These are phyloP conservation scores for Mortierella sp. DNA, from an alignment of 371 early-diverging fungal species.

Conservation along the genomic window DNA sequence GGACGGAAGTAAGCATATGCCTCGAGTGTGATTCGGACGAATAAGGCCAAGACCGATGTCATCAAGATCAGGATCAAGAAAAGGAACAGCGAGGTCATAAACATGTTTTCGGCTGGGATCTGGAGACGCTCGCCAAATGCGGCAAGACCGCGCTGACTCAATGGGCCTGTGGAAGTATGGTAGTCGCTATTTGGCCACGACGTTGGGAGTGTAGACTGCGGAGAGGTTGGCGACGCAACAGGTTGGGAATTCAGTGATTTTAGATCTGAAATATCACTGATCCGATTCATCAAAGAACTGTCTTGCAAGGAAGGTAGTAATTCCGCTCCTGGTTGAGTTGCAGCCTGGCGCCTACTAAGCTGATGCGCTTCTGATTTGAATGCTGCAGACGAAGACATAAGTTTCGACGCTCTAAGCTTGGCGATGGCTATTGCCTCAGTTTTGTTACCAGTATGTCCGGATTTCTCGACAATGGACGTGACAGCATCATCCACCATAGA, in stretches of 20 bases:
- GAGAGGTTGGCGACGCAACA: not conserved
- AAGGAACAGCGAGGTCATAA: conserved; percentile 48
- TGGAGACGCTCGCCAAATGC: conserved; percentile 41
- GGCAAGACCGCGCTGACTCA: conserved; percentile 17
- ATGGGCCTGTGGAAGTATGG: not conserved
- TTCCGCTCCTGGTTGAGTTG: conserved; percentile 7
- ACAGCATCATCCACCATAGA: conserved; percentile 7
- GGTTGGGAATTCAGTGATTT: not conserved
- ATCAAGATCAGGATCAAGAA: conserved; percentile 30
- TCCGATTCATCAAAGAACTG: conserved; percentile 30
- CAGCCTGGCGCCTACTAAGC: not conserved
- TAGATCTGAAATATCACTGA: not conserved
- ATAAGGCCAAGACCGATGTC: conserved; percentile 31
- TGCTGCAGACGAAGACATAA: not conserved
- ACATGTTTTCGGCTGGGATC: conserved; percentile 50
- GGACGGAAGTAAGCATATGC: conserved; percentile 33
- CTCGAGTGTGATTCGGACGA: conserved; percentile 29
- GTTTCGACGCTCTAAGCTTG: not conserved
- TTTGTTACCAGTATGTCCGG: conserved; percentile 13
- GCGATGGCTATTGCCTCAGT: not conserved
- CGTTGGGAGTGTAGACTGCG: not conserved
- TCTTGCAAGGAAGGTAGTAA: conserved; percentile 16
- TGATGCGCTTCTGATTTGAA: not conserved
- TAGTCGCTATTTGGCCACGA: conserved; percentile 14
- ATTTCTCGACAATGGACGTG: conserved; percentile 6